A percentile compares a stretch with the other conserved stretches of the same genome.
phyloP scores from a whole-genome alignment of 257 asterid genomes.

The Solanum tacnaense region DNA sequence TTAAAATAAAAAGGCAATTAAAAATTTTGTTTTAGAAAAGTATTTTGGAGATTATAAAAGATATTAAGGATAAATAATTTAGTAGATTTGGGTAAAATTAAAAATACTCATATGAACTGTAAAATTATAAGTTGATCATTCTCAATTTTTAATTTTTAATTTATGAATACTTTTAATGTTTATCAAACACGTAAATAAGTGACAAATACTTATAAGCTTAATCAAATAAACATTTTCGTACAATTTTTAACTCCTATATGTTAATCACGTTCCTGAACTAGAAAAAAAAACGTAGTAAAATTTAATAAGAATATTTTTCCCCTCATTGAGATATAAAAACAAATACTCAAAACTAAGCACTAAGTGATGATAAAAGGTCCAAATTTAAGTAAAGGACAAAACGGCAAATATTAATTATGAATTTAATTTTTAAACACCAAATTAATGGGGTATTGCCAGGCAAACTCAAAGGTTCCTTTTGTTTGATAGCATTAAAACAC shows the following conservation, averaged over 20 bases:
- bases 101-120: not conserved
- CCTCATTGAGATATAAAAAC: slow-evolving; percentile 7
- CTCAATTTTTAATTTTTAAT: not conserved
- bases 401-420: slow-evolving; percentile 32
- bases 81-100: no score
- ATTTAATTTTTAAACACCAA: slow-evolving; percentile 14
- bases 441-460: slow-evolving; percentile 2
- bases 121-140: not conserved
- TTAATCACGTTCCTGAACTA: not conserved
- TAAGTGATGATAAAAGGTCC: slow-evolving; percentile 38
- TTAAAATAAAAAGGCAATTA: not conserved
- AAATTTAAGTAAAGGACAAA: slow-evolving; percentile 32
- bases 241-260: not conserved
- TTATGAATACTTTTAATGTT: no score
- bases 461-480: not conserved
- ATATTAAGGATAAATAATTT: not conserved
- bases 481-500: not conserved
- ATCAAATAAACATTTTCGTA: not conserved
- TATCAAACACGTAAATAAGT: no score
- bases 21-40: not conserved
- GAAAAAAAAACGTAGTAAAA: not conserved
- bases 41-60: not conserved
- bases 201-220: not conserved
- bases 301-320: not conserved
- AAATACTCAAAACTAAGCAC: slow-evolving; percentile 12